A percentile compares a stretch with the other conserved stretches of the same genome.
Conservation (phyloP, 768 basidiomycete species). For the Trametes maxima region DNA sequence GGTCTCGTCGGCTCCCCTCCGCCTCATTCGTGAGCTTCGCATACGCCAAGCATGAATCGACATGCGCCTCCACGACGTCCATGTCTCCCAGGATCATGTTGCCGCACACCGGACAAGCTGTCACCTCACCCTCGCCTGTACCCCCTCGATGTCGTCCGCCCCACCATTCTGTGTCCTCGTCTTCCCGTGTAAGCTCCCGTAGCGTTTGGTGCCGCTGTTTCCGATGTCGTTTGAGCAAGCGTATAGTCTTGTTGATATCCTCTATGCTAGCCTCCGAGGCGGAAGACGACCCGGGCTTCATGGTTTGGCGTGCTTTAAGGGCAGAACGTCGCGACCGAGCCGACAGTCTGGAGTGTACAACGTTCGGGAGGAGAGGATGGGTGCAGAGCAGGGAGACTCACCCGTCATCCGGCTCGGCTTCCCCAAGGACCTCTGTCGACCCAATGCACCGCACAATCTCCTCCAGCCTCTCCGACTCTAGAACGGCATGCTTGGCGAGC, state of each 20-base stretch:
- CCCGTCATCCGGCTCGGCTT: slow-evolving; percentile 59
- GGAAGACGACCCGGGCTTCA: slow-evolving; percentile 14
- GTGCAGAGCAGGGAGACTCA: slow-evolving; percentile 34
- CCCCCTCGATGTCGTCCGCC: slow-evolving; percentile 23
- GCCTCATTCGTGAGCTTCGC: slow-evolving; percentile 48
- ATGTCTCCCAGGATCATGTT: slow-evolving; percentile 60
- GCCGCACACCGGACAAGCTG: slow-evolving; percentile 73
- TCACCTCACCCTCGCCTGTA: slow-evolving; percentile 41
- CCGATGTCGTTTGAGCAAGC: slow-evolving; percentile 65
- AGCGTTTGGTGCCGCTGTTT: slow-evolving; percentile 69
- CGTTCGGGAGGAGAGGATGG: background rate
- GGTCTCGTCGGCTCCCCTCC: slow-evolving; percentile 33
- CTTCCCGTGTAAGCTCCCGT: slow-evolving; percentile 66
- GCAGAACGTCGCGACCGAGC: slow-evolving; percentile 47
- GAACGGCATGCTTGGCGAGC: slow-evolving; percentile 60
- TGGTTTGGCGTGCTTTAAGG: slow-evolving; percentile 43
- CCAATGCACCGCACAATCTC: slow-evolving; percentile 66
- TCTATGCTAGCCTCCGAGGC: slow-evolving; percentile 30
- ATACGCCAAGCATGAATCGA: slow-evolving; percentile 77
- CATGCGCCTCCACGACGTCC: slow-evolving; percentile 77
- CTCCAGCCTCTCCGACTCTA: slow-evolving; percentile 72
- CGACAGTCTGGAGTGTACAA: slow-evolving; percentile 29
- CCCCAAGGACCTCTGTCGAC: slow-evolving; percentile 54
- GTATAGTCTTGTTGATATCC: slow-evolving; percentile 54
- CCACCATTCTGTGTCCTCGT: slow-evolving; percentile 45